A percentile compares a stretch with the other conserved stretches of the same genome.
These are phyloP conservation scores for Nemania sp. DNA, from an alignment of 2,329 filamentous ascomycete species.

Conservation along the genomic window DNA sequence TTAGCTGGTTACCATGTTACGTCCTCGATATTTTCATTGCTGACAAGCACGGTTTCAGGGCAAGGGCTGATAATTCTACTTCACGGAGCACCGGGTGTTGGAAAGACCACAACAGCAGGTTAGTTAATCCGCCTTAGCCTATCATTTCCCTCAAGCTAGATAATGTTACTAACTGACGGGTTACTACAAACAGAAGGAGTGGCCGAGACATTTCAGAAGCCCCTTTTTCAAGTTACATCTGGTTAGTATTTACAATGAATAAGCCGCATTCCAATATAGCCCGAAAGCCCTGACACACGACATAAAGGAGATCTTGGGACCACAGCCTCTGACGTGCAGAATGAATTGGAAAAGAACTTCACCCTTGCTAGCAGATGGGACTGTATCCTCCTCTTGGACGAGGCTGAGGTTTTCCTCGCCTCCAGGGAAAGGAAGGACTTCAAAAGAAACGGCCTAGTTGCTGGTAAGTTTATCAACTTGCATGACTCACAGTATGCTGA, in stretches of 20 bases:
- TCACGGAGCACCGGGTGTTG: constrained; percentile 30
- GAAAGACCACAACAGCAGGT: constrained; percentile 31
- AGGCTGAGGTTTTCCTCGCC: constrained; percentile 31
- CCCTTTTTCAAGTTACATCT: constrained; percentile 30
- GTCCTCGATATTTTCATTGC: too few species aligned
- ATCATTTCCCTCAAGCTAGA: too few species aligned
- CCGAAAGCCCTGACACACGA: background rate
- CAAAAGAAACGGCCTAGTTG: constrained; percentile 40
- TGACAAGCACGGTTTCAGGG: too few species aligned
- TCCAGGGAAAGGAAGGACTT: constrained; percentile 24
- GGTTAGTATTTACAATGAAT: constrained; percentile 27
- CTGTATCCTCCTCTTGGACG: constrained; percentile 29
- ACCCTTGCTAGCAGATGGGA: constrained; percentile 26
- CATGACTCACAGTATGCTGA: too few species aligned
- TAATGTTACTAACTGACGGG: too few species aligned
- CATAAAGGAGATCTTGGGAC: constrained; percentile 40
- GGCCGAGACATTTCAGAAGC: constrained; percentile 22
- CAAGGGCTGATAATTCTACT: constrained; percentile 29
- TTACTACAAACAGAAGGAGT: constrained; percentile 21
- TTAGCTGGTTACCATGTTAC: too few species aligned
- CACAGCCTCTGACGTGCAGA: constrained; percentile 39
- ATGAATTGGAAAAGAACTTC: constrained; percentile 30
- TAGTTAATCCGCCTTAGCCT: background rate
- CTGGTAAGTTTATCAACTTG: constrained; percentile 23
- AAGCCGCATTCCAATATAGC: too few species aligned